Conservation (phyloP, 2,329 filamentous ascomycete genomes). For the Venturia aucupariae region DNA sequence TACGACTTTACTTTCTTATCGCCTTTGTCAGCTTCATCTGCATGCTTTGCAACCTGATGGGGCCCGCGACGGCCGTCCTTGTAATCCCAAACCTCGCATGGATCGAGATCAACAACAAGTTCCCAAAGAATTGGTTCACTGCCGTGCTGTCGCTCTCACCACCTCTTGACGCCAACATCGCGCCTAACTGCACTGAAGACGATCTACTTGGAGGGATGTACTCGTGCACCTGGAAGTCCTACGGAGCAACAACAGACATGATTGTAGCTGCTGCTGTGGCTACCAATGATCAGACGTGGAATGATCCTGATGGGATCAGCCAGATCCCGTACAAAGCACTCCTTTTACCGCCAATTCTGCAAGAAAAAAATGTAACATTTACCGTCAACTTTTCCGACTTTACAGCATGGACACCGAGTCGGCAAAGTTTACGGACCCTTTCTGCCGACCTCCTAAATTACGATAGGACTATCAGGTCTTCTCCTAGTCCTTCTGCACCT, state of each 20-base stretch:
- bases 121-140: not conserved
- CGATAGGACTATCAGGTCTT: not conserved
- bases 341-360: not conserved
- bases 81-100: not conserved
- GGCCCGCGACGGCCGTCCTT: not conserved
- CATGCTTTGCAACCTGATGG: not conserved
- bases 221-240: not conserved
- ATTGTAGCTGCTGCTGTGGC: not conserved
- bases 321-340: not conserved
- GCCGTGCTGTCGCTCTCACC: not conserved
- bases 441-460: not conserved
- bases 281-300: not conserved
- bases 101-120: not conserved
- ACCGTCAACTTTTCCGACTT: not conserved
- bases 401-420: not conserved
- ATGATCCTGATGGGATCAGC: no score
- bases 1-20: not conserved
- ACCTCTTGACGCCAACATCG: not conserved
- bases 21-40: not conserved
- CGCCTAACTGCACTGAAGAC: not conserved
- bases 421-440: not conserved
- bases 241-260: not conserved
- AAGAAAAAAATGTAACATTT: not conserved
- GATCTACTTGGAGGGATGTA: not conserved
- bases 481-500: no score